These are phyloP conservation scores for Entophlyctis luteolus DNA, from an alignment of 192 early-diverging fungal species.

Conservation along the genomic window DNA sequence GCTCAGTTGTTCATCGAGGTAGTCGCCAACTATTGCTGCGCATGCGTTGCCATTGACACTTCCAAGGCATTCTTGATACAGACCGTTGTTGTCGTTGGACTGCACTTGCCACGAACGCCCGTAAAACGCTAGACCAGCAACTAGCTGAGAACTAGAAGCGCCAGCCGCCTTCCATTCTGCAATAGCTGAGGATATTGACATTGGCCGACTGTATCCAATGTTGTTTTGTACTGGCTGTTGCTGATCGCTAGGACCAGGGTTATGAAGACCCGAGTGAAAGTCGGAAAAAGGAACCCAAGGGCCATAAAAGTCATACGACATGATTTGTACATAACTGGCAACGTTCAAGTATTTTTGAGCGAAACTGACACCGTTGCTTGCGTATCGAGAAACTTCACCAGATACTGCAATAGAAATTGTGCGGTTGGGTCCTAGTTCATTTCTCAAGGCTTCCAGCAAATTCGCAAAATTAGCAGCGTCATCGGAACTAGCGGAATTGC, in stretches of 20 bases:
- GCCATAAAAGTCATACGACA: slow-evolving; percentile 26
- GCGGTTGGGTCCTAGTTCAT: slow-evolving; percentile 16
- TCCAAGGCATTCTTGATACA: slow-evolving; percentile 11
- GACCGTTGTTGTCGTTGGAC: slow-evolving; percentile 13
- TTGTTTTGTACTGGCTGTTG: slow-evolving; percentile 14
- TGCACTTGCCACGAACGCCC: slow-evolving; percentile 18
- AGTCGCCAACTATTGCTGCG: slow-evolving; percentile 1
- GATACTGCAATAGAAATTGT: slow-evolving; percentile 22
- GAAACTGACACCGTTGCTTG: slow-evolving; percentile 5
- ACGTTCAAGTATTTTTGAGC: slow-evolving; percentile 2
- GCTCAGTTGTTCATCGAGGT: background rate
- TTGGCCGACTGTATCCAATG: slow-evolving; percentile 5
- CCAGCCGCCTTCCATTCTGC: slow-evolving; percentile 10
- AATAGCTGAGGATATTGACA: slow-evolving; percentile 3
- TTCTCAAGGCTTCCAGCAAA: slow-evolving; percentile 3
- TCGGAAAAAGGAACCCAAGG: slow-evolving; percentile 13
- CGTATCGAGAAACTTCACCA: slow-evolving; percentile 4
- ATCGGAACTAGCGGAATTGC: slow-evolving; percentile 2
- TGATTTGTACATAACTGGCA: slow-evolving; percentile 14
- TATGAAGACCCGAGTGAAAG: slow-evolving; percentile 20
- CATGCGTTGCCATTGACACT: background rate
- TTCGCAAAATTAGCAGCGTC: slow-evolving; percentile 20
- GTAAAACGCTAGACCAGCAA: slow-evolving; percentile 14
- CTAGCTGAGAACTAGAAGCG: slow-evolving; percentile 3
- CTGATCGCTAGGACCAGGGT: slow-evolving; percentile 11